Evolutionary conservation across 345 rosid species (phyloP).

Genomic region (Linum lewisii): DNA sequence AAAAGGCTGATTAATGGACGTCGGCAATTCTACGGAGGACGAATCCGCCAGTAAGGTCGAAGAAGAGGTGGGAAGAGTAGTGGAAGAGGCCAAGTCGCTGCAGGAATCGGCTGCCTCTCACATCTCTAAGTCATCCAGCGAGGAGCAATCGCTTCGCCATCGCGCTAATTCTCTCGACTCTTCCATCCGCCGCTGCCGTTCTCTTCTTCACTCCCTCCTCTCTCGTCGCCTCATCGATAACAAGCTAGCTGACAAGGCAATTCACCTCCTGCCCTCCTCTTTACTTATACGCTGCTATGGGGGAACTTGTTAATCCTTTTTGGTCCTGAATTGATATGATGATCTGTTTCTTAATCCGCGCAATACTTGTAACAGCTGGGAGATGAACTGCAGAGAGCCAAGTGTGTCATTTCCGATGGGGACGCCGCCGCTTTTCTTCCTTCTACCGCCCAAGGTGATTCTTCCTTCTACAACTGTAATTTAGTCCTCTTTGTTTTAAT

Average conservation of each 20-base stretch:
- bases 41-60: slow-evolving; percentile 32
- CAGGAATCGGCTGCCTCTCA: slow-evolving; percentile 60
- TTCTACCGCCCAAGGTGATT: slow-evolving; percentile 51
- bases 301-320: too few relatives aligned
- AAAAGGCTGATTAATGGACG: background rate
- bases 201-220: slow-evolving; percentile 35
- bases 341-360: background rate
- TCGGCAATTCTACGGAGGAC: slow-evolving; percentile 8
- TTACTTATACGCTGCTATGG: too few relatives aligned
- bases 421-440: slow-evolving; percentile 83
- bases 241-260: slow-evolving; percentile 53
- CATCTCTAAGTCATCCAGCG: slow-evolving; percentile 40
- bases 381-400: slow-evolving; percentile 79
- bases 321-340: background rate
- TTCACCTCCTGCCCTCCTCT: slow-evolving; percentile 1
- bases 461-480: background rate
- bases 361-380: slow-evolving; percentile 36
- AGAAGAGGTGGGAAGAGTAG: slow-evolving; percentile 53
- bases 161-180: slow-evolving; percentile 62
- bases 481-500: background rate
- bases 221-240: slow-evolving; percentile 35
- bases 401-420: slow-evolving; percentile 63
- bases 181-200: slow-evolving; percentile 54
- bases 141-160: slow-evolving; percentile 61
- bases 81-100: slow-evolving; percentile 70